Percentiles rank a stretch among this genome's conserved stretches.
Evolutionary conservation across 495 filamentous ascomycete species (phyloP).

Genomic region (Aspergillus homomorphus): DNA sequence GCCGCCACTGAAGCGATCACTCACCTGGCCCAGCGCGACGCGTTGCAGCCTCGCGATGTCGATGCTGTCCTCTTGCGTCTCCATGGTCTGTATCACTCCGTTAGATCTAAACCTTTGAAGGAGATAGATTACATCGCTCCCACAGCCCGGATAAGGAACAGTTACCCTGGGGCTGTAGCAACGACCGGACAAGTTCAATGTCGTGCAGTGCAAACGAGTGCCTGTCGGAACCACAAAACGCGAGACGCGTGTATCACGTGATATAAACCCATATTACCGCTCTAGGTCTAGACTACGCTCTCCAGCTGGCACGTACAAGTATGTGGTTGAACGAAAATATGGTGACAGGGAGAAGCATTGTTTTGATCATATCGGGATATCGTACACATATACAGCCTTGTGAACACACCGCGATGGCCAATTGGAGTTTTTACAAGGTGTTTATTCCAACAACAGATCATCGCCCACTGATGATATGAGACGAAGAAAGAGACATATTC

Average conservation of each 20-base stretch:
- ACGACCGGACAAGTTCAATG: background rate
- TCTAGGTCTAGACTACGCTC: conserved; percentile 20
- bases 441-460: background rate
- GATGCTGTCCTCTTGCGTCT: conserved; percentile 46
- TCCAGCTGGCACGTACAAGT: background rate
- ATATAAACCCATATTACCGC: conserved; percentile 30
- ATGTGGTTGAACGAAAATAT: background rate
- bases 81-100: conserved; percentile 32
- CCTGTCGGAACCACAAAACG: conserved; percentile 21
- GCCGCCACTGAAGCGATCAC: conserved; percentile 30
- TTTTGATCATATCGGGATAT: background rate
- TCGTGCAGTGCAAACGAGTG: background rate
- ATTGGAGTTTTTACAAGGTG: background rate
- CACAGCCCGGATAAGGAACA: background rate
- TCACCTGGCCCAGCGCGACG: conserved; percentile 47
- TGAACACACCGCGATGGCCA: background rate
- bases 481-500: conserved; percentile 33
- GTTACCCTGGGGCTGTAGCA: background rate
- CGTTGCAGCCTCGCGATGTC: conserved; percentile 50
- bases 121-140: background rate
- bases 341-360: background rate
- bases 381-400: background rate
- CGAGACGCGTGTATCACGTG: conserved; percentile 43
- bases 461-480: background rate
- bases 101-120: background rate